phyloP scores from a whole-genome alignment of 129 eudicot genomes.

The Flaveria sonorensis region DNA sequence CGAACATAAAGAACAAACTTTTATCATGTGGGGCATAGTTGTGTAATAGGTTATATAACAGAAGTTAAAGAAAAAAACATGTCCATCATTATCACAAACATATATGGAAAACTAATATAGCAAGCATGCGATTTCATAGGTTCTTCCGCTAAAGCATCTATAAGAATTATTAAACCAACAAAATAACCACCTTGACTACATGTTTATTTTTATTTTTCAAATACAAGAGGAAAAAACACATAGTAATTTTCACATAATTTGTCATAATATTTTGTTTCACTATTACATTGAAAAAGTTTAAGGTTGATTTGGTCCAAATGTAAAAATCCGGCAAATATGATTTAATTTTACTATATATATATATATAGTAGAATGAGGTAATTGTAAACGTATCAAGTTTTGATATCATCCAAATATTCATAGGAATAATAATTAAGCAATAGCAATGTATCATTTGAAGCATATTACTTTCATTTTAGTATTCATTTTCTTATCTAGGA shows the following conservation, averaged over 20 bases:
- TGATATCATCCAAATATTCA: too few relatives aligned
- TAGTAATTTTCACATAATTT: neutral
- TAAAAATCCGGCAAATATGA: neutral
- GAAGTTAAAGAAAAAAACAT: neutral
- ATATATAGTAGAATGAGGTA: neutral
- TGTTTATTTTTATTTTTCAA: neutral
- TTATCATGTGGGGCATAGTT: neutral
- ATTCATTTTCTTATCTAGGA: slow-evolving; percentile 11
- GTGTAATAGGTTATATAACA: too few relatives aligned
- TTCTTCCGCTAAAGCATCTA: neutral
- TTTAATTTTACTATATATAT: neutral
- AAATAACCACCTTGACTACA: neutral
- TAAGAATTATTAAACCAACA: neutral
- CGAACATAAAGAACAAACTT: neutral
- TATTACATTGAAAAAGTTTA: neutral
- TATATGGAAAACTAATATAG: neutral
- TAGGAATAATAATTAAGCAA: too few relatives aligned
- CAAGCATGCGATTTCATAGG: neutral
- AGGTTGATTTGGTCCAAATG: neutral
- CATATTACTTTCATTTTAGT: slow-evolving; percentile 5
- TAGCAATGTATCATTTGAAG: slow-evolving; percentile 27
- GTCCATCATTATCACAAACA: neutral
- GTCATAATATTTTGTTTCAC: neutral
- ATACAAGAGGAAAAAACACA: neutral
- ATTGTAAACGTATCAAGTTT: neutral